Evolutionary conservation across 2,329 filamentous ascomycete genomes (phyloP).

Genomic region (Alternaria burnsii): DNA sequence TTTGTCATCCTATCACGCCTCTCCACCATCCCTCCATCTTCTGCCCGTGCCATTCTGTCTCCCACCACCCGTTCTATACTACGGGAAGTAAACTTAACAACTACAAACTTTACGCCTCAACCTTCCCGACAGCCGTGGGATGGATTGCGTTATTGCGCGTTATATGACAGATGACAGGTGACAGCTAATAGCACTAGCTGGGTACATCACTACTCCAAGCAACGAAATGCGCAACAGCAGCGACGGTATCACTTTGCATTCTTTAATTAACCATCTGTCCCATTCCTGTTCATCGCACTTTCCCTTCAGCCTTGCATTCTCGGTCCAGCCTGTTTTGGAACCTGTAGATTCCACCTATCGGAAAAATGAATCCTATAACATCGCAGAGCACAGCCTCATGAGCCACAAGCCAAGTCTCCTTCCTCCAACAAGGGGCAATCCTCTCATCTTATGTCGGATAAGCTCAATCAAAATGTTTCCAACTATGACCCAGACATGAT

Average conservation of each 20-base stretch:
- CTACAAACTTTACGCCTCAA: not conserved
- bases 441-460: slow-evolving; percentile 8
- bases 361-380: slow-evolving; percentile 1
- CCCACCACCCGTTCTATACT: not conserved
- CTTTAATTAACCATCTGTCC: not conserved
- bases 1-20: not conserved
- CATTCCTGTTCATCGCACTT: not conserved
- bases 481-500: not conserved
- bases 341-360: slow-evolving; percentile 11
- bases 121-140: not conserved
- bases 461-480: slow-evolving; percentile 10
- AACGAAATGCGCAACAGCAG: not conserved
- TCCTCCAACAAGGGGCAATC: not conserved
- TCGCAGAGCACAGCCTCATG: not conserved
- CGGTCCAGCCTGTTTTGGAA: not conserved
- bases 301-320: not conserved
- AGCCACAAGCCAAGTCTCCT: not conserved
- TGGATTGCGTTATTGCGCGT: not conserved
- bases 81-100: not conserved
- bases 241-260: not conserved
- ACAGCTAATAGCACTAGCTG: not conserved
- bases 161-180: not conserved
- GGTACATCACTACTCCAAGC: not conserved
- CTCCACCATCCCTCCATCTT: not conserved
- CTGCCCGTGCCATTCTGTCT: not conserved